Evolutionary conservation across 352 stramenopile species (phyloP), one percentile per base, ranked within the genome.

Genomic region (Phytopythium sindhum): DNA sequence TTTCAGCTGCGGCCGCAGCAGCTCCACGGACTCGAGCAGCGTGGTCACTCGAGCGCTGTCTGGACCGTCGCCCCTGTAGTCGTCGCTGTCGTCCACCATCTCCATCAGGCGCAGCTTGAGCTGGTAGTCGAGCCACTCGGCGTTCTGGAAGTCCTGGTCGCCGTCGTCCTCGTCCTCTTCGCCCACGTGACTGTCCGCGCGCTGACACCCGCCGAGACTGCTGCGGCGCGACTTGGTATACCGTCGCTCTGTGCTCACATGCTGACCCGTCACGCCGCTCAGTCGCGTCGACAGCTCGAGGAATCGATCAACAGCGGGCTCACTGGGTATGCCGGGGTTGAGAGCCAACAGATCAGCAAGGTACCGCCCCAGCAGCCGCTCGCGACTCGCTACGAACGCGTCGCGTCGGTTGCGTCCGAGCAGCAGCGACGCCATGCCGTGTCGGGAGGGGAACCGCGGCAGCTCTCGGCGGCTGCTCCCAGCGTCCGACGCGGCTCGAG

Each of bases 41-140:
- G 24, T 10, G 23, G 9, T 8, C 29, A 50, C 35, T 4, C 33
- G 33, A 26, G 24, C 54, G 24, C 10, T 17, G n/a, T 37, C 33
- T 4, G 12, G 8, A 24, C 26, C 23, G 17, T n/a, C 26, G 29
- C 42, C 17, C 50, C n/a, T 21, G 33, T 37, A 12, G 2, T 35
- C 50, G 26, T 56, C 26, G 50, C 51, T 45, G 52, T 58, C 52
- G 31, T 45, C 52, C 52, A 58, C 52, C 29, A 58, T 28, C 52
- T 60, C 54, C 54, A 60, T 60, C 19, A 60, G 37, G 14, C 33
- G 35, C 54, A 60, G 54, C 35, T 60, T 60, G 54, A 60, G 37
- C 54, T 60, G 54, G 54, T 60, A 60, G 35, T 60, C 54, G 23
- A 60, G 54, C 54, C 54, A 60, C 54, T 60, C 54, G 54, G 54